Conservation (phyloP, 148 eudicot genomes). For the Salicornia ramosissima region DNA sequence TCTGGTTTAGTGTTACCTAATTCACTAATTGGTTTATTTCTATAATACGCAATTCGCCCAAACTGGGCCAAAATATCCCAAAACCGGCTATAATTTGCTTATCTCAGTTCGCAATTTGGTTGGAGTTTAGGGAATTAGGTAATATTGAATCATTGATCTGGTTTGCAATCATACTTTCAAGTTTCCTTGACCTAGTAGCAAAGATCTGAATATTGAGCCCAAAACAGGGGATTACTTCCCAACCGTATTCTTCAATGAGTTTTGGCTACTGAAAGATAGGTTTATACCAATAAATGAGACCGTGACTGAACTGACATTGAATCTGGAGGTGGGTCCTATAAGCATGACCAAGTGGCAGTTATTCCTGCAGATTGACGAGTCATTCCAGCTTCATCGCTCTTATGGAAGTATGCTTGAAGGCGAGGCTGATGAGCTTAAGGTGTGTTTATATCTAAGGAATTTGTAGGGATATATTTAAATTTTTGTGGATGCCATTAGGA, state of each 20-base stretch:
- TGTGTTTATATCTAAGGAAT: slow-evolving; percentile 16
- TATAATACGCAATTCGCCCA: too few relatives aligned
- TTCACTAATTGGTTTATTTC: too few relatives aligned
- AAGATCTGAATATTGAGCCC: slow-evolving; percentile 78
- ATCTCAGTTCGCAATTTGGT: too few relatives aligned
- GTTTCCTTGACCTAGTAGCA: slow-evolving; percentile 47
- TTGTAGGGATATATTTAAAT: neutral
- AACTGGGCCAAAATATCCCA: too few relatives aligned
- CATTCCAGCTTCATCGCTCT: slow-evolving; percentile 87
- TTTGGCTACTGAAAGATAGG: slow-evolving; percentile 94
- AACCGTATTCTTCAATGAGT: slow-evolving; percentile 78
- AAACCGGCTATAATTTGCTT: too few relatives aligned
- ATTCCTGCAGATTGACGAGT: slow-evolving; percentile 91
- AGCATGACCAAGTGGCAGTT: slow-evolving; percentile 99
- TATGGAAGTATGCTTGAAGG: slow-evolving; percentile 99
- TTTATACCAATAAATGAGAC: slow-evolving; percentile 79
- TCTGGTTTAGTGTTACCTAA: too few relatives aligned
- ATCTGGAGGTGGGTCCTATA: slow-evolving; percentile 88
- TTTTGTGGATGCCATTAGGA: neutral
- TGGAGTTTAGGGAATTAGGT: neutral
- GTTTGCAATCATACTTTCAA: neutral
- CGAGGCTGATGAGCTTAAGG: slow-evolving; percentile 98
- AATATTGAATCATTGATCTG: neutral
- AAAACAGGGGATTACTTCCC: slow-evolving; percentile 89
- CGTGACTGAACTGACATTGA: slow-evolving; percentile 62